These are phyloP conservation scores for Thalassiosira hispida DNA, from an alignment of 352 stramenopile species.

Conservation along the genomic window DNA sequence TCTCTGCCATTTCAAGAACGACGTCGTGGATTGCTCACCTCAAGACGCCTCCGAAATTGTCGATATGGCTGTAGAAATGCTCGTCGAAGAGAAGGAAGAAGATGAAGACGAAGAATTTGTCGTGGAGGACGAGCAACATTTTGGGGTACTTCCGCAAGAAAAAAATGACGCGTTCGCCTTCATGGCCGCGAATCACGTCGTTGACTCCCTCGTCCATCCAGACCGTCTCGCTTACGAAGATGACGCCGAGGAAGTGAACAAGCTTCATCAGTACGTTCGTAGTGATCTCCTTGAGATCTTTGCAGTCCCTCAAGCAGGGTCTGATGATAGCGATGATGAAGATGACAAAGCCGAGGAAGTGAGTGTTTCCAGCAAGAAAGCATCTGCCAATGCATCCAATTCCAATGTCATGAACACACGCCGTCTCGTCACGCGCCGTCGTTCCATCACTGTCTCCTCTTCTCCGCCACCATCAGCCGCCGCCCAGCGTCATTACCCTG, in stretches of 20 bases:
- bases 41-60: slow-evolving; percentile 20
- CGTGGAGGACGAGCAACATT: slow-evolving; percentile 4
- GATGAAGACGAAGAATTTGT: slow-evolving; percentile 1
- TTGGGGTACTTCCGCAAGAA: not conserved
- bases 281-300: slow-evolving; percentile 79
- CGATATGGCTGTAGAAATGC: slow-evolving; percentile 33
- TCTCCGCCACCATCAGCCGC: not conserved
- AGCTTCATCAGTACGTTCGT: slow-evolving; percentile 76
- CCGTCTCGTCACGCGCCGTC: slow-evolving; percentile 12
- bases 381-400: not conserved
- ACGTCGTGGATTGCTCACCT: slow-evolving; percentile 5
- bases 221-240: slow-evolving; percentile 54
- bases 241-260: slow-evolving; percentile 72
- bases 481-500: slow-evolving; percentile 45
- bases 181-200: not conserved
- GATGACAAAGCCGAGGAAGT: not conserved
- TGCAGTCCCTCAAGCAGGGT: slow-evolving; percentile 47
- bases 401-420: not conserved
- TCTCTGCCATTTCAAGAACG: slow-evolving; percentile 38
- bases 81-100: slow-evolving; percentile 6
- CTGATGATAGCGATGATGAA: slow-evolving; percentile 13
- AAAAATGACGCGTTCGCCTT: not conserved
- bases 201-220: slow-evolving; percentile 37
- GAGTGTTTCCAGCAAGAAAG: not conserved
- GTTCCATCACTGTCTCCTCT: slow-evolving; percentile 15